Evolutionary conservation across 108 stramenopile species (phyloP).

Genomic region (Skeletonema costatum): DNA sequence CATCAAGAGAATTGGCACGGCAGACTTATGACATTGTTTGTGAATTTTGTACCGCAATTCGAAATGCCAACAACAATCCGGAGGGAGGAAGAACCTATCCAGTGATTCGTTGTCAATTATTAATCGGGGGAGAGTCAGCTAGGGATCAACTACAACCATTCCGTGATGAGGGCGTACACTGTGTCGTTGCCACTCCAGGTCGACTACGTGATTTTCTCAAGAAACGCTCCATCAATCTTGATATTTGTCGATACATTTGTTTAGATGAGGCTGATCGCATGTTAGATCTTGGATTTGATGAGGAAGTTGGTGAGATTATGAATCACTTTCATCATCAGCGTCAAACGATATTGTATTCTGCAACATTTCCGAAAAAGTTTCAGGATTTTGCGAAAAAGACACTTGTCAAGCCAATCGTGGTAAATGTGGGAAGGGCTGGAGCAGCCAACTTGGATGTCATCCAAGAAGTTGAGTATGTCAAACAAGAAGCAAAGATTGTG

Average conservation of each 20-base stretch:
- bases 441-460: slow-evolving; percentile 99
- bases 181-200: slow-evolving; percentile 96
- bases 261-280: slow-evolving; percentile 99
- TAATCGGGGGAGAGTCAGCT: slow-evolving; percentile 96
- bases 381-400: slow-evolving; percentile 98
- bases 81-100: slow-evolving; percentile 61
- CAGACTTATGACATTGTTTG: slow-evolving; percentile 96
- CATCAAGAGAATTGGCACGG: slow-evolving; percentile 94
- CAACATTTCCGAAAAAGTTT: slow-evolving; percentile 99
- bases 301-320: slow-evolving; percentile 97
- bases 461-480: slow-evolving; percentile 99
- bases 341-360: slow-evolving; percentile 96
- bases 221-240: slow-evolving; percentile 80
- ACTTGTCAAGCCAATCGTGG: slow-evolving; percentile 93
- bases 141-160: slow-evolving; percentile 82
- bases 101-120: slow-evolving; percentile 77
- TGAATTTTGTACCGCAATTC: slow-evolving; percentile 57
- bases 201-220: slow-evolving; percentile 94
- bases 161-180: slow-evolving; percentile 83
- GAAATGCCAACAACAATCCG: slow-evolving; percentile 6
- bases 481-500: slow-evolving; percentile 97
- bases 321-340: slow-evolving; percentile 92
- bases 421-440: slow-evolving; percentile 98
- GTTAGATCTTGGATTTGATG: slow-evolving; percentile 97
- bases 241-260: slow-evolving; percentile 92